A percentile compares a stretch with the other conserved stretches of the same genome.
These are phyloP conservation scores for Clonostachys rhizophaga DNA, from an alignment of 2,329 filamentous ascomycete species.

Conservation along the genomic window DNA sequence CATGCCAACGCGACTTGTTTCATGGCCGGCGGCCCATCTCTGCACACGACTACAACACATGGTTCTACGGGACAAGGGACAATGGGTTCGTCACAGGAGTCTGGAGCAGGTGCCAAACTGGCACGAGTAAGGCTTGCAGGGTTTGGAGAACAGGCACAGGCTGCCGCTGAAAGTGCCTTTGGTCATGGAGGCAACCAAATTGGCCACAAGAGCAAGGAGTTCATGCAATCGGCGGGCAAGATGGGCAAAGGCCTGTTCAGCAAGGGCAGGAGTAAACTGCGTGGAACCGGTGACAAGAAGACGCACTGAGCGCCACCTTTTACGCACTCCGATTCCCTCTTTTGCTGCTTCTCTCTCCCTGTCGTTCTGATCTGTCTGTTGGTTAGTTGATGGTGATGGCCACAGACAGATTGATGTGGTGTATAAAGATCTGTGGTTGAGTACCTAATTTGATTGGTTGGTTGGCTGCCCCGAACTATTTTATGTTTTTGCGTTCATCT, in stretches of 20 bases:
- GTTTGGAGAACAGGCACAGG: slow-evolving; percentile 29
- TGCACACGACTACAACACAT: neutral
- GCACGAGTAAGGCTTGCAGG: slow-evolving; percentile 27
- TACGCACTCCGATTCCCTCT: no score
- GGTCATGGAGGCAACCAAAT: slow-evolving; percentile 58
- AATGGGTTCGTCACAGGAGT: no score
- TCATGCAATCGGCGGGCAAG: slow-evolving; percentile 81
- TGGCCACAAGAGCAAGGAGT: slow-evolving; percentile 81
- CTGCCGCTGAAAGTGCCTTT: slow-evolving; percentile 36
- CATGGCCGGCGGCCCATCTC: slow-evolving; percentile 12
- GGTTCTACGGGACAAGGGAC: neutral
- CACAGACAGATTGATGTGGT: no score
- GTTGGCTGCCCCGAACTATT: no score
- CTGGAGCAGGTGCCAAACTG: slow-evolving; percentile 13
- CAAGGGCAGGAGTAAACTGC: slow-evolving; percentile 83
- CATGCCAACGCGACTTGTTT: slow-evolving; percentile 31
- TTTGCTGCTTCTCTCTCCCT: no score
- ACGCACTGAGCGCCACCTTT: slow-evolving; percentile 54
- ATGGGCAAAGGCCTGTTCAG: slow-evolving; percentile 88
- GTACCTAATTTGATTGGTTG: no score
- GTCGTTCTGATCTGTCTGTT: no score
- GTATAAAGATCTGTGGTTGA: no score
- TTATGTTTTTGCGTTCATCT: no score
- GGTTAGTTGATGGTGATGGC: no score
- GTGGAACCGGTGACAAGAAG: slow-evolving; percentile 78